Base-by-base conservation (phyloP, 257 asterid genomes). In the Catharanthus roseus region DNA sequence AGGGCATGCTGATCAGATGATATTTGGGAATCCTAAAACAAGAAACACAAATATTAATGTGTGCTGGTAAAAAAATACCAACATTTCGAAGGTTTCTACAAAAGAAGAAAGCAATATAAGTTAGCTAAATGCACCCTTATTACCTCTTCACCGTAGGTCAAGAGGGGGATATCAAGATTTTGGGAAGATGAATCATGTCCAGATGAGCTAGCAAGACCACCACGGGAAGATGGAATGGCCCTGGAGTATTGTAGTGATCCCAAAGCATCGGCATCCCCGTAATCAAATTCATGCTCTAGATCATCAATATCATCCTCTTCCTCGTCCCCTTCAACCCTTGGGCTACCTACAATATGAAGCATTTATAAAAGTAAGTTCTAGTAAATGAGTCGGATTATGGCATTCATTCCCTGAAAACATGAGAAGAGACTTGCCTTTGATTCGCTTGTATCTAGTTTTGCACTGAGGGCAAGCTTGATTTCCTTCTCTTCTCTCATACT, bases 301-400 rank as follows among this genome's bases (percentile, higher is more conserved):
- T 93, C 98, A 79, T 93, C 98, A 4, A 66, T n/a, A 38, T 56
- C 87, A 63, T 93, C 97, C 77, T 93, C 98, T 79, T 93, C 98
- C 82, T 93, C 98, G 67, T 93, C 98, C 53, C 96, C 98, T 72
- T 90, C 96, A 31, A 93, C 98, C 74, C 96, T 86, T 29, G 96
- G 89, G 77, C 92, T 85, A 77, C 97, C 98, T 90, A 78, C 36
- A 76, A 41, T 19, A 15, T 23, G 66, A 53, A 75, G n/a, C 33
- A 49, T 21, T 75, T 47, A 51, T 61, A 23, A 42, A 45, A 21
- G 26, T 58, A 58, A 71, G 36, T 58, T 33, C 7, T n/a, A n/a
- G 21, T 12, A 6, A 24, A 47, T n/a, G 55, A 4, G 5, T 16
- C 50, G 44, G 19, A 49, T 69, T 54, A 65, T 50, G 68, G 50